Conservation (phyloP, 2,329 filamentous ascomycete genomes). For the Sporothrix brunneoviolacea region DNA sequence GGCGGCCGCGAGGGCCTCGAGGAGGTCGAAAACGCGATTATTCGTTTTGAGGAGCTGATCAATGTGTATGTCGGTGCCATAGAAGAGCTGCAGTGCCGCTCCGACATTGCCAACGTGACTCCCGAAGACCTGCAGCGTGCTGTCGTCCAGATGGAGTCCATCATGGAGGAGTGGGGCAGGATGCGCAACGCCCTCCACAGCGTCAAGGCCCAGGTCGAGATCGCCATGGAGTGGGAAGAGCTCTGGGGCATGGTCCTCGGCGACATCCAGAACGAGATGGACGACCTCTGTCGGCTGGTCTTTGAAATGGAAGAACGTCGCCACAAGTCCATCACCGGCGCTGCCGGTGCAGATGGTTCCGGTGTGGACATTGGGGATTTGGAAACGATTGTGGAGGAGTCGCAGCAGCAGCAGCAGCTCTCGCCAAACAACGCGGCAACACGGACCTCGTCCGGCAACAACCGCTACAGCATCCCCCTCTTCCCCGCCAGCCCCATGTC, state of each 20-base stretch:
- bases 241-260: conserved; percentile 90
- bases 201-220: conserved; percentile 85
- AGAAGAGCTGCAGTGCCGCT: conserved; percentile 74
- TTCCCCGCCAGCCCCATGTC: conserved; percentile 58
- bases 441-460: conserved; percentile 41
- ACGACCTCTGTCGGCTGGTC: conserved; percentile 57
- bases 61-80: conserved; percentile 93
- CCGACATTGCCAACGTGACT: conserved; percentile 67
- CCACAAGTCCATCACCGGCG: conserved; percentile 67
- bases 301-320: conserved; percentile 98
- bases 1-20: conserved; percentile 76
- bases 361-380: no score
- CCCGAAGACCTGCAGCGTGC: conserved; percentile 65
- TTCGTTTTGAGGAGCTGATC: conserved; percentile 79
- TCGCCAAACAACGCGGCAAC: conserved; percentile 31
- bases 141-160: conserved; percentile 82
- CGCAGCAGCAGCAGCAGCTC: conserved; percentile 29
- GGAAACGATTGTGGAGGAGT: conserved; percentile 88
- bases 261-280: conserved; percentile 80
- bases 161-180: conserved; percentile 75
- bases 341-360: conserved; percentile 51
- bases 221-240: conserved; percentile 99
- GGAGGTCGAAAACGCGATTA: conserved; percentile 67
- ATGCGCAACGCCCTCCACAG: conserved; percentile 71
- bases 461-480: conserved; percentile 61